phyloP scores from a whole-genome alignment of 2,329 filamentous ascomycete genomes.

The Colletotrichum viniferum region DNA sequence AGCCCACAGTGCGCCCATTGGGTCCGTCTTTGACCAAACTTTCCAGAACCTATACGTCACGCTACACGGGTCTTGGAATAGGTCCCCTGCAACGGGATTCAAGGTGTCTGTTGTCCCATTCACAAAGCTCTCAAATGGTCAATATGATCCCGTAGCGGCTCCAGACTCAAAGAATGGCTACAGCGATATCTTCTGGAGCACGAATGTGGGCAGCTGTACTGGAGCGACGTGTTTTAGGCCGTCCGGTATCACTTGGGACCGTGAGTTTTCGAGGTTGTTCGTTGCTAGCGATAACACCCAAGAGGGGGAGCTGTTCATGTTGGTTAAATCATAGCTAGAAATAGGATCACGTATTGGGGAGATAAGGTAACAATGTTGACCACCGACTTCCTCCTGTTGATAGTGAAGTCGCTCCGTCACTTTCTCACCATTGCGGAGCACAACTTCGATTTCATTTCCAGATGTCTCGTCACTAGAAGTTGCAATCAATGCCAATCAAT shows the following conservation, averaged over 20 bases:
- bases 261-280: slow-evolving; percentile 24
- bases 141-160: slow-evolving; percentile 35
- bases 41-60: slow-evolving; percentile 60
- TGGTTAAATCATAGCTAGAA: neutral
- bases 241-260: slow-evolving; percentile 26
- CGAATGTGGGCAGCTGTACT: slow-evolving; percentile 33
- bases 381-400: neutral
- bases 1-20: slow-evolving; percentile 65
- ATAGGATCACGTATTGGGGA: neutral
- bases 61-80: slow-evolving; percentile 65
- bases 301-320: slow-evolving; percentile 28
- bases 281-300: slow-evolving; percentile 28
- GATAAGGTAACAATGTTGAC: neutral
- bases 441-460: neutral
- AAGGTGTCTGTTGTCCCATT: slow-evolving; percentile 42
- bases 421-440: neutral
- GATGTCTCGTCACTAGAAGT: neutral
- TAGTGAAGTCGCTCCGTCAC: neutral
- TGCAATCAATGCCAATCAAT: neutral
- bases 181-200: slow-evolving; percentile 35
- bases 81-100: slow-evolving; percentile 39
- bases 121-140: slow-evolving; percentile 24
- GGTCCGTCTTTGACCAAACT: slow-evolving; percentile 60
- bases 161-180: slow-evolving; percentile 32
- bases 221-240: slow-evolving; percentile 27